Conservation (phyloP, 495 filamentous ascomycete genomes). For the Acidomyces sp. region DNA sequence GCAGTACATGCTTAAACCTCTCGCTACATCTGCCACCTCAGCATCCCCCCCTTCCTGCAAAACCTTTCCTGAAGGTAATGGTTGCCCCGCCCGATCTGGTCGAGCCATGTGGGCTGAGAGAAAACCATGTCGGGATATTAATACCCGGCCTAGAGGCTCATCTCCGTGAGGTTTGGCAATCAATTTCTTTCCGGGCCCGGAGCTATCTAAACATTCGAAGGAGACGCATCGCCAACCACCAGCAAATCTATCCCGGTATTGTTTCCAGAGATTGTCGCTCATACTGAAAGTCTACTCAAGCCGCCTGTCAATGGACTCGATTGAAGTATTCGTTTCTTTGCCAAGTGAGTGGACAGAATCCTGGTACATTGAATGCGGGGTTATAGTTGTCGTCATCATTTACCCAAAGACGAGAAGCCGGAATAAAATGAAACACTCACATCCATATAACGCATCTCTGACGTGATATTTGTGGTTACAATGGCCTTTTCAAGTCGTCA, state of each 20-base stretch:
- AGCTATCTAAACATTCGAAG: conserved; percentile 7
- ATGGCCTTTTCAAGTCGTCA: too few species aligned
- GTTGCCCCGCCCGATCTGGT: conserved; percentile 2
- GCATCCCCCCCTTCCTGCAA: conserved; percentile 9
- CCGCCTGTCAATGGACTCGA: too few species aligned
- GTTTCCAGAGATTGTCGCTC: conserved; percentile 25
- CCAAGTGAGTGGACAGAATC: too few species aligned
- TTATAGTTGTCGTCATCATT: too few species aligned
- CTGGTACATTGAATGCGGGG: too few species aligned
- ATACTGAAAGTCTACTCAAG: too few species aligned
- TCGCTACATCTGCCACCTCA: conserved; percentile 13
- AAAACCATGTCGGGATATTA: conserved; percentile 5
- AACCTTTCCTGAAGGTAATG: conserved; percentile 12
- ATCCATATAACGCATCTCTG: too few species aligned
- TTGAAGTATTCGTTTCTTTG: too few species aligned
- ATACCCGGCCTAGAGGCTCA: conserved; percentile 9
- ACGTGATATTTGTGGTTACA: too few species aligned
- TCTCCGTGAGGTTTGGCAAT: conserved; percentile 17
- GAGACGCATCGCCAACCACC: conserved; percentile 17
- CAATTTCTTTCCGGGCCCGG: conserved; percentile 6
- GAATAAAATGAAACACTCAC: too few species aligned
- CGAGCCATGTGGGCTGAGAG: conserved; percentile 11
- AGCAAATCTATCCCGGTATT: conserved; percentile 7
- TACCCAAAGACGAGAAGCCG: too few species aligned
- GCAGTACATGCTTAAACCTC: conserved; percentile 13